Base-by-base conservation (phyloP, 805 yeast genomes). In the Candida ficus region DNA sequence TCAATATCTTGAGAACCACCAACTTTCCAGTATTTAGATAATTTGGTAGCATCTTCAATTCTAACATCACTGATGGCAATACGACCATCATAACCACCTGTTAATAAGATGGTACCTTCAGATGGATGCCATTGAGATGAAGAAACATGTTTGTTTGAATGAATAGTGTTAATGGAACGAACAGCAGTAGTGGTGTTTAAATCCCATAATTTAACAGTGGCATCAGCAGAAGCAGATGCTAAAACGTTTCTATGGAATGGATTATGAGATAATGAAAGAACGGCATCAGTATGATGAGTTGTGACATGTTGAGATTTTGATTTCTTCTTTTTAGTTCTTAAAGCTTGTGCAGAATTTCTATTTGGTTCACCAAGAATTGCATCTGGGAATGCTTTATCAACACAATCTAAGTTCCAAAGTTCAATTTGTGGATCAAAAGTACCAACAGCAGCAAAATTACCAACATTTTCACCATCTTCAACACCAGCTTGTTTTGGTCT, bases 341-440 rank as follows among this genome's bases (percentile, higher is more conserved):
- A 37, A 16, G 52, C 37, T 17, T 38, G 38, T 16, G 42, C 39
- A 11, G 58, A 46, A 35, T 46, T 52, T 28, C 62, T 43, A 58
- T 56, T 71, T 10, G 79, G 78, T 57, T 85, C 95, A 38, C 99
- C 98, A 45, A 93, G 70, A 47, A 93, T 88, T 50, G 84, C 74
- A 58, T 90, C 96, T 12, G 99, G 99, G 73, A 86, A 91, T 21
- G 95, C 91, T 56, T 88, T 88, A 52, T 93, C 98, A 27, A 91
- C 70, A 48, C 83, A 80, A 61, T 93, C 99, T 55, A 93, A 69
- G 63, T 93, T 89, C 98, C 98, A 93, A 46, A 93, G 75, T 66
- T 93, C 99, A 62, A 93, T 91, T 58, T 85, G 95, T 30, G 99
- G 99, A 53, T 91, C 98, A 60, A 93, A 91, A 2, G 98, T 86